Percentiles rank a stretch among this genome's conserved stretches.
phyloP scores from a whole-genome alignment of 768 basidiomycete species.

The Dacryopinax spathularia region DNA sequence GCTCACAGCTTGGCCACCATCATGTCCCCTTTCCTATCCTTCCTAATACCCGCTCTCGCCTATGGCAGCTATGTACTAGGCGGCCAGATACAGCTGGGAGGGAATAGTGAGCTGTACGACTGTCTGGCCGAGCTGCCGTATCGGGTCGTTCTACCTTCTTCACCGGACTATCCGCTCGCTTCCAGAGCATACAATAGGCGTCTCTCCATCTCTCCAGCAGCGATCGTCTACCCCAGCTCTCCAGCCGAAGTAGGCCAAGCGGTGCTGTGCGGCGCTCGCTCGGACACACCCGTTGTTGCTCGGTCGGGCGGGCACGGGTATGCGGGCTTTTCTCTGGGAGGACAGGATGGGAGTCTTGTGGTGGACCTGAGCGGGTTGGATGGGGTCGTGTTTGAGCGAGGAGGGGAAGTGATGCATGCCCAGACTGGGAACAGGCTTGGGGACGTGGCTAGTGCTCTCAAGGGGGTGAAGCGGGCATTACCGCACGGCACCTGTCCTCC shows the following conservation, averaged over 20 bases:
- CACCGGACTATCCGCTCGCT: neutral
- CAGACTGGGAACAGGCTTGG: constrained; percentile 3
- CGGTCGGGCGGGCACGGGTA: constrained; percentile 1
- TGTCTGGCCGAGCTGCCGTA: neutral
- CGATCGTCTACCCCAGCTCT: neutral
- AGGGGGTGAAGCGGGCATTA: neutral
- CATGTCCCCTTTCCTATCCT: neutral
- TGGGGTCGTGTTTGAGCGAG: neutral
- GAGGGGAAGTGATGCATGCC: neutral
- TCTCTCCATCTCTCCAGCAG: neutral
- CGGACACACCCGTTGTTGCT: neutral
- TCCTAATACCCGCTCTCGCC: neutral
- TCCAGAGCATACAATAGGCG: neutral
- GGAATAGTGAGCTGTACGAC: neutral
- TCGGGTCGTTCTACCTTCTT: neutral
- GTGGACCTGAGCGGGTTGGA: neutral
- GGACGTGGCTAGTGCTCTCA: neutral
- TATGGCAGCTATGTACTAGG: neutral
- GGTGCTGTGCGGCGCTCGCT: neutral
- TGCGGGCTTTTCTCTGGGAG: neutral
- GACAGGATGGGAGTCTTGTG: constrained; percentile 2
- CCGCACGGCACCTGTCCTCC: constrained; percentile 4
- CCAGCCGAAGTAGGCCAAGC: constrained; percentile 1
- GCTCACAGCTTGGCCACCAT: neutral
- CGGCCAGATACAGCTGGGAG: neutral